Conservation (phyloP, 1,284 basidiomycete genomes). For the Wolfiporia cocos region DNA sequence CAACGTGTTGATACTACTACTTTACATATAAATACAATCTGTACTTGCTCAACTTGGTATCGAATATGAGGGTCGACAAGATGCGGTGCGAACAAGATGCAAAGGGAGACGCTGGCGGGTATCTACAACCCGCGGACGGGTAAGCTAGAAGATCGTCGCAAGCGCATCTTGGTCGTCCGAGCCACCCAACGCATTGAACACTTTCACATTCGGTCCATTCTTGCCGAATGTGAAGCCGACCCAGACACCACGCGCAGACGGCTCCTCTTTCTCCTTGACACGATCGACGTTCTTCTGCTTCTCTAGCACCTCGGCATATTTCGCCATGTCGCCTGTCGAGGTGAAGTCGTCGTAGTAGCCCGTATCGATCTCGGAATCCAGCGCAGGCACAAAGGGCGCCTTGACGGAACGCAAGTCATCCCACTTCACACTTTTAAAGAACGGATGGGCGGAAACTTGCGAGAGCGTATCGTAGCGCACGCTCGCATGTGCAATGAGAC, state of each 20-base stretch:
- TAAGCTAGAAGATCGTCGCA: constrained; percentile 17
- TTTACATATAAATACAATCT: no score
- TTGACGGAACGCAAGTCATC: constrained; percentile 68
- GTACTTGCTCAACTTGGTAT: no score
- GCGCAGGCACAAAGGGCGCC: constrained; percentile 94
- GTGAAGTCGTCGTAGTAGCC: constrained; percentile 99
- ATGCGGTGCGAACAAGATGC: no score
- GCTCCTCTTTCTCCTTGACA: constrained; percentile 83
- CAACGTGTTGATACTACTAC: no score
- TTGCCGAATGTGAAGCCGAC: constrained; percentile 98
- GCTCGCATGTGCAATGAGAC: constrained; percentile 72
- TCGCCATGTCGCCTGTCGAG: constrained; percentile 93
- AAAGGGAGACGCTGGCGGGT: no score
- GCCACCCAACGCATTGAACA: constrained; percentile 12
- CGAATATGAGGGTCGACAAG: no score
- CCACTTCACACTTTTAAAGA: constrained; percentile 81
- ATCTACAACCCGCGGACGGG: no score
- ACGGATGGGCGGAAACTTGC: constrained; percentile 77
- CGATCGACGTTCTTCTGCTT: constrained; percentile 94
- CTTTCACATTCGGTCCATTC: constrained; percentile 20
- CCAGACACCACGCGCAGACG: constrained; percentile 78
- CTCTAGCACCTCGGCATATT: constrained; percentile 96
- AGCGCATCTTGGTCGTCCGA: constrained; percentile 18
- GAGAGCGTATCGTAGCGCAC: constrained; percentile 72
- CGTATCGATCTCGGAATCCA: constrained; percentile 93